phyloP scores from a whole-genome alignment of 768 basidiomycete genomes.

The Nidula microcarpa region DNA sequence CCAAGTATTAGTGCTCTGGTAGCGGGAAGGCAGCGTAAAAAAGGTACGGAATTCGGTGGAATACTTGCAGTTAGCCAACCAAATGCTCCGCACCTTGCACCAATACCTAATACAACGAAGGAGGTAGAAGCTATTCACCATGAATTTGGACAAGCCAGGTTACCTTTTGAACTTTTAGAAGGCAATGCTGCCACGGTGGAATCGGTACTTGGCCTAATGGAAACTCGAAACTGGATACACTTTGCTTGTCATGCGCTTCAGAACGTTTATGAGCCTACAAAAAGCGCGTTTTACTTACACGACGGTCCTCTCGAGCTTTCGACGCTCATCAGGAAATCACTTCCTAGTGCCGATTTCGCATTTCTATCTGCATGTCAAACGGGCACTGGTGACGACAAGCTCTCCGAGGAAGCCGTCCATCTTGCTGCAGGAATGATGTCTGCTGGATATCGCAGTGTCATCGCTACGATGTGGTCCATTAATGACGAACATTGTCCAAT shows the following conservation, averaged over 20 bases:
- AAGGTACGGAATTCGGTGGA: neutral
- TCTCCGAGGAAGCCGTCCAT: slow-evolving; percentile 33
- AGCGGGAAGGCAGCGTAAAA: neutral
- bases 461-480: slow-evolving; percentile 38
- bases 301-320: slow-evolving; percentile 10
- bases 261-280: slow-evolving; percentile 16
- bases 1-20: neutral
- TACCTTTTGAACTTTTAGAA: neutral
- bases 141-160: neutral
- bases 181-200: neutral
- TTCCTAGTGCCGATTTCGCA: slow-evolving; percentile 20
- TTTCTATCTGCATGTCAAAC: slow-evolving; percentile 40
- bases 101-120: neutral
- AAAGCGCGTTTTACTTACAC: slow-evolving; percentile 17
- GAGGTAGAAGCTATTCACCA: neutral
- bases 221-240: slow-evolving; percentile 15
- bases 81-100: neutral
- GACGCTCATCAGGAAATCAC: slow-evolving; percentile 3
- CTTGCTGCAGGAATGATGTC: slow-evolving; percentile 35
- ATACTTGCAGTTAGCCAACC: neutral
- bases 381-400: slow-evolving; percentile 18
- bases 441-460: slow-evolving; percentile 21
- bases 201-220: neutral
- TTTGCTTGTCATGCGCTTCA: slow-evolving; percentile 28
- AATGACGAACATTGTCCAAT: slow-evolving; percentile 22